Evolutionary conservation across 257 asterid genomes (phyloP).

Genomic region (Jacaranda mimosifolia): DNA sequence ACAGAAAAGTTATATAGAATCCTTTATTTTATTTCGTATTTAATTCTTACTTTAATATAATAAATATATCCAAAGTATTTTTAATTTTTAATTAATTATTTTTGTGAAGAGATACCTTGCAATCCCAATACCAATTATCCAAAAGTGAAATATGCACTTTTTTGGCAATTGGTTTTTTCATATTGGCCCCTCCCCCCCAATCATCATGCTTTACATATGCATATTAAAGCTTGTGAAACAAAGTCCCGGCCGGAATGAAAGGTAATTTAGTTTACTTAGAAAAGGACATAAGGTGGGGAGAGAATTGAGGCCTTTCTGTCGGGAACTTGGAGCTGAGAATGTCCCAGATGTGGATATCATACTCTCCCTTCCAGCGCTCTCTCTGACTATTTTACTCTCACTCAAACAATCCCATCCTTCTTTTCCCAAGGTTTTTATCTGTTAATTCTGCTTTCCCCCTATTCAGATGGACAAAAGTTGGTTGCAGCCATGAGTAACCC

Average conservation of each 20-base stretch:
- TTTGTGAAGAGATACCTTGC: too few species aligned
- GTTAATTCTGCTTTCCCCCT: background rate
- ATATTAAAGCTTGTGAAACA: background rate
- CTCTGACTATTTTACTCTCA: background rate
- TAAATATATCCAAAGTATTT: too few species aligned
- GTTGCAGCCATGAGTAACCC: slow-evolving; percentile 3
- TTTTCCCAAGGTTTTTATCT: background rate
- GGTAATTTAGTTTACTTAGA: slow-evolving; percentile 22
- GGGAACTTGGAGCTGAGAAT: slow-evolving; percentile 30
- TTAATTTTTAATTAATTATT: too few species aligned
- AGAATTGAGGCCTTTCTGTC: slow-evolving; percentile 36
- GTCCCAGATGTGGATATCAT: slow-evolving; percentile 5
- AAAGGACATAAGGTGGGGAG: slow-evolving; percentile 41
- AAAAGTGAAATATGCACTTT: too few species aligned
- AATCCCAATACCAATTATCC: too few species aligned
- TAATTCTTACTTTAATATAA: too few species aligned
- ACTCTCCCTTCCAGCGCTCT: background rate
- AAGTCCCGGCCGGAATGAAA: slow-evolving; percentile 30
- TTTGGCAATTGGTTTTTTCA: too few species aligned
- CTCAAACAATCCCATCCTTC: background rate
- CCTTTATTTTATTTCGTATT: too few species aligned
- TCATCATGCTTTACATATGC: too few species aligned
- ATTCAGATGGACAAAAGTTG: slow-evolving; percentile 10
- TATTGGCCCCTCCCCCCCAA: too few species aligned
- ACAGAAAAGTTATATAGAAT: too few species aligned